phyloP scores from a whole-genome alignment of 805 yeast species.

The Teunomyces tritomae region DNA sequence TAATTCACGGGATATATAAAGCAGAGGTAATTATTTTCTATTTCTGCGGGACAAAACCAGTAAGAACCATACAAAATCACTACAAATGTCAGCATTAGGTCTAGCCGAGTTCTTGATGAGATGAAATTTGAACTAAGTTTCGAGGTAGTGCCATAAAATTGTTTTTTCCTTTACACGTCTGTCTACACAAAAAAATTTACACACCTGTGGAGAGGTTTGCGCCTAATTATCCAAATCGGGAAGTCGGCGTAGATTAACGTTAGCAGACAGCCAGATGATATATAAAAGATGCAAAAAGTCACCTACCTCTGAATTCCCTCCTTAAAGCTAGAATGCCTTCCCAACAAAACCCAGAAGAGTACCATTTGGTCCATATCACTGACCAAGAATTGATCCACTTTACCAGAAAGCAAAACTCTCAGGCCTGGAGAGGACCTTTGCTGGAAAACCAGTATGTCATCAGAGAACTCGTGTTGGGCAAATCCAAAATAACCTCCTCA shows the following conservation, averaged over 20 bases:
- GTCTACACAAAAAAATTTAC: neutral
- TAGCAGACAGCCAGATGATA: neutral
- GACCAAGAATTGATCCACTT: slow-evolving; percentile 25
- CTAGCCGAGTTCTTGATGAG: no score
- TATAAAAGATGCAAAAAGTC: neutral
- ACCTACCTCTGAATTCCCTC: neutral
- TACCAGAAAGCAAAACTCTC: slow-evolving; percentile 34
- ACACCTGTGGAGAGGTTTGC: neutral
- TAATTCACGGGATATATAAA: neutral
- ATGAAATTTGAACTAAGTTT: no score
- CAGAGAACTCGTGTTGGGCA: slow-evolving; percentile 32
- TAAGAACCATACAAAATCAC: no score
- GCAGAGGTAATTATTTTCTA: neutral
- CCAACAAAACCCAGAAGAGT: slow-evolving; percentile 6
- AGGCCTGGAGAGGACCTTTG: slow-evolving; percentile 37
- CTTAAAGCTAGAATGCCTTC: neutral
- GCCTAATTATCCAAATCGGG: slow-evolving; percentile 4
- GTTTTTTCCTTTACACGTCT: neutral
- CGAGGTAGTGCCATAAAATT: neutral
- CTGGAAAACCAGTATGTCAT: slow-evolving; percentile 30
- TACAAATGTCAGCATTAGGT: no score
- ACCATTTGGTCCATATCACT: slow-evolving; percentile 15
- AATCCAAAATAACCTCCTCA: slow-evolving; percentile 18
- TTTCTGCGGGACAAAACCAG: neutral
- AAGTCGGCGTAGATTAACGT: slow-evolving; percentile 3